Evolutionary conservation across 306 rosid genomes (phyloP).

Genomic region (Citrullus amarus): DNA sequence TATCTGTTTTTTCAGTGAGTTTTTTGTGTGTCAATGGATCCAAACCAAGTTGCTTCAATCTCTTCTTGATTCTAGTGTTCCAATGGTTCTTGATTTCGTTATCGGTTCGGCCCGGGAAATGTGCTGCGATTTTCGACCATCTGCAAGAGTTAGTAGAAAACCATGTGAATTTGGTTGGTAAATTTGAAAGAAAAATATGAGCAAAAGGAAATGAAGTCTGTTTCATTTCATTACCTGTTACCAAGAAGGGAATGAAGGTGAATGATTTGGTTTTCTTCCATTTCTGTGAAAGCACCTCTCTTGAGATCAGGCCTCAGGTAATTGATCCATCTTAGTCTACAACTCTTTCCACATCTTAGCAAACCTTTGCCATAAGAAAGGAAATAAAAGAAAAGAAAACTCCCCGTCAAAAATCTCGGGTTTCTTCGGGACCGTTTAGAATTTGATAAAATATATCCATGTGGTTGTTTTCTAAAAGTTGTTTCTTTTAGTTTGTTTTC

Average conservation of each 20-base stretch:
- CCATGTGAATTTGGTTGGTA: background rate
- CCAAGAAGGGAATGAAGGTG: slow-evolving; percentile 81
- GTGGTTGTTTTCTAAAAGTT: background rate
- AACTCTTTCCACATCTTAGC: slow-evolving; percentile 91
- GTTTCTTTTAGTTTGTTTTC: background rate
- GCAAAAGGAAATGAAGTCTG: background rate
- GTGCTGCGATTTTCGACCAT: slow-evolving; percentile 96
- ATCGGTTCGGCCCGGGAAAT: slow-evolving; percentile 91
- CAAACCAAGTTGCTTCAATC: slow-evolving; percentile 52
- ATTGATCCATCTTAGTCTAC: slow-evolving; percentile 95
- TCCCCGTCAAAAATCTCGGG: background rate
- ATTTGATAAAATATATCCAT: background rate
- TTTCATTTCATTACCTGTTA: slow-evolving; percentile 48
- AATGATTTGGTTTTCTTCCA: slow-evolving; percentile 80
- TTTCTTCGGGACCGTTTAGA: background rate
- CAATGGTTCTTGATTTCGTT: slow-evolving; percentile 96
- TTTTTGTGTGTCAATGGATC: slow-evolving; percentile 51
- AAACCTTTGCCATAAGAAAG: slow-evolving; percentile 38
- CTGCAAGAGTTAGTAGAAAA: slow-evolving; percentile 21
- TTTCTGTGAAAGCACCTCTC: slow-evolving; percentile 82
- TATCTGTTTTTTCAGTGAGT: slow-evolving; percentile 18
- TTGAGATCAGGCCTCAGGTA: slow-evolving; percentile 93
- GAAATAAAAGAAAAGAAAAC: background rate
- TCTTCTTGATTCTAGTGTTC: slow-evolving; percentile 91
- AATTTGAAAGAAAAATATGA: background rate